These are phyloP conservation scores for Catenaria anguillulae DNA, from an alignment of 371 early-diverging fungal genomes.

Conservation along the genomic window DNA sequence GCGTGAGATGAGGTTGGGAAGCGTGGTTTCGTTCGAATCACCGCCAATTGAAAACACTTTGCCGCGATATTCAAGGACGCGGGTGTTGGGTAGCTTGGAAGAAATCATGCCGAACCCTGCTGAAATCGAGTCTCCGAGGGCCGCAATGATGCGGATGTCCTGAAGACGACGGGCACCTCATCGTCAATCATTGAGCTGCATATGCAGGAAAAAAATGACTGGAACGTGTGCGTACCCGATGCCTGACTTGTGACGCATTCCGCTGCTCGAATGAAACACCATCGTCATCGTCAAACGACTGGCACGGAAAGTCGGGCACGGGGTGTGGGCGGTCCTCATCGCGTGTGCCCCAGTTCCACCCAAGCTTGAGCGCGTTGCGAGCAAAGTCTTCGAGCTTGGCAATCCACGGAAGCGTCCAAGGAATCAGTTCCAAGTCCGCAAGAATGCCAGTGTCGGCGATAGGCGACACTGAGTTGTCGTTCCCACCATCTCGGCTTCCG, in stretches of 20 bases:
- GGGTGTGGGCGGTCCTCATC: background rate
- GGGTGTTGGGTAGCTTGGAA: background rate
- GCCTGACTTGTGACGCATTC: background rate
- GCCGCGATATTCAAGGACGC: slow-evolving; percentile 6
- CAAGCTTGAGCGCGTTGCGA: too few relatives aligned
- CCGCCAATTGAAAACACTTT: slow-evolving; percentile 2
- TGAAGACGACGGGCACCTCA: too few relatives aligned
- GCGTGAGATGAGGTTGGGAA: background rate
- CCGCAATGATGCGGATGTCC: background rate
- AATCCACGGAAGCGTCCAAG: too few relatives aligned
- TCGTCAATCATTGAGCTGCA: too few relatives aligned
- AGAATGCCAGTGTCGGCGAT: too few relatives aligned
- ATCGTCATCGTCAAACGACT: background rate
- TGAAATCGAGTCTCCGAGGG: slow-evolving; percentile 6
- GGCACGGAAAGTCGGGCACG: background rate
- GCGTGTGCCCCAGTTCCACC: too few relatives aligned
- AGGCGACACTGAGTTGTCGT: too few relatives aligned
- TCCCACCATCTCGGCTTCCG: too few relatives aligned
- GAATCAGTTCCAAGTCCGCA: too few relatives aligned
- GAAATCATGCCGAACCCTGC: slow-evolving; percentile 6
- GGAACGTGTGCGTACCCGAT: too few relatives aligned
- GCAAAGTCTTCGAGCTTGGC: too few relatives aligned
- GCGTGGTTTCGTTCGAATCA: background rate
- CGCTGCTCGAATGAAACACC: background rate
- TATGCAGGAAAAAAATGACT: too few relatives aligned